phyloP scores from a whole-genome alignment of 1,139 yeast genomes.

The Lizanozyma gosingica region DNA sequence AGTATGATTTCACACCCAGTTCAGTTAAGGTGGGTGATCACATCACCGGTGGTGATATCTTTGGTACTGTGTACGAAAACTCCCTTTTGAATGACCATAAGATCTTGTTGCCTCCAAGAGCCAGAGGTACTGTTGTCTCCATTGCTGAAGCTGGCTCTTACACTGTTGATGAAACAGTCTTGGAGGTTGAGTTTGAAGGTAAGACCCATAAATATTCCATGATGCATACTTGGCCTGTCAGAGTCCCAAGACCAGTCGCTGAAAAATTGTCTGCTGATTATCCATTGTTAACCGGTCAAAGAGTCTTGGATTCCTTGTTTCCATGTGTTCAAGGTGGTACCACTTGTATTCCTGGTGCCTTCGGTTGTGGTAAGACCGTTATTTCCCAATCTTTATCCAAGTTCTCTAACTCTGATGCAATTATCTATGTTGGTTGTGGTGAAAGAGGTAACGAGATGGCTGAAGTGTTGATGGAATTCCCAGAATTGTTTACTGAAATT shows the following conservation, averaged over 20 bases:
- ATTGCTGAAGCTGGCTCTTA: constrained; percentile 88
- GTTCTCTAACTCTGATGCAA: constrained; percentile 93
- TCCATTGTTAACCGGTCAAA: constrained; percentile 96
- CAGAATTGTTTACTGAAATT: constrained; percentile 86
- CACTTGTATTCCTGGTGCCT: constrained; percentile 99
- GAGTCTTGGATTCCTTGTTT: constrained; percentile 94
- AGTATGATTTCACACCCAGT: constrained; percentile 85
- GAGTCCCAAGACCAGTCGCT: constrained; percentile 98
- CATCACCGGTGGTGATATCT: constrained; percentile 96
- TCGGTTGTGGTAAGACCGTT: constrained; percentile 98
- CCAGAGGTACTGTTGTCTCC: constrained; percentile 91
- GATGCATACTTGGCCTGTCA: constrained; percentile 99
- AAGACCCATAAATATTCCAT: constrained; percentile 71
- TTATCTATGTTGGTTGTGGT: constrained; percentile 91
- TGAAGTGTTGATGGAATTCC: constrained; percentile 98
- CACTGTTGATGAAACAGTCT: constrained; percentile 76
- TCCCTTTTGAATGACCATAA: constrained; percentile 87
- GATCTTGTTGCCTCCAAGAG: constrained; percentile 93
- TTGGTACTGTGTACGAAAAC: constrained; percentile 90
- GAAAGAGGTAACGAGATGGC: constrained; percentile 99
- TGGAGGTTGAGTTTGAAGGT: constrained; percentile 94
- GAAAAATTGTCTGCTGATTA: constrained; percentile 87
- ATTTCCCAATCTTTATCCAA: constrained; percentile 96
- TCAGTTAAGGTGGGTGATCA: constrained; percentile 86
- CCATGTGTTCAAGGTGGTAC: constrained; percentile 99